Evolutionary conservation across 2,329 filamentous ascomycete genomes (phyloP).

Genomic region (Diaporthe batatas): DNA sequence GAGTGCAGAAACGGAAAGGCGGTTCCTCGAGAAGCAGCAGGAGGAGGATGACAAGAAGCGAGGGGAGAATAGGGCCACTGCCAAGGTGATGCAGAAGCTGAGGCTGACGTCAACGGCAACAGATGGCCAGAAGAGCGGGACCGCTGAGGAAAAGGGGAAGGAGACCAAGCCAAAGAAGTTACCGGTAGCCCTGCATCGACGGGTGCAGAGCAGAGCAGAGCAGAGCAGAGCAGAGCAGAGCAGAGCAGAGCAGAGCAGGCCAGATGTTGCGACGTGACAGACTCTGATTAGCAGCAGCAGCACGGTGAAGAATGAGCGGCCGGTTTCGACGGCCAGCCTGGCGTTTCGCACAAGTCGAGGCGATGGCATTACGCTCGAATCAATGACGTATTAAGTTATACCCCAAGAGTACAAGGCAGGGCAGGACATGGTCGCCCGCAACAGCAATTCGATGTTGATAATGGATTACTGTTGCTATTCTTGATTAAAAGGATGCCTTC

Average conservation of each 20-base stretch:
- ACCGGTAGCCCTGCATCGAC: neutral
- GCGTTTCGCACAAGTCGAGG: neutral
- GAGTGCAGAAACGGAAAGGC: conserved; percentile 66
- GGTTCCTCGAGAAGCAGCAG: conserved; percentile 56
- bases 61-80: conserved; percentile 46
- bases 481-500: neutral
- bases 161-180: neutral
- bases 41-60: conserved; percentile 55
- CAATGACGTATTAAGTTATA: conserved; percentile 8
- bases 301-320: neutral
- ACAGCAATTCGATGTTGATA: neutral
- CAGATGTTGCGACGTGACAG: neutral
- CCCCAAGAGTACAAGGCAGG: conserved; percentile 21
- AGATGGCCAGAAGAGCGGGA: conserved; percentile 45
- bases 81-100: conserved; percentile 58
- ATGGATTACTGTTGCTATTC: neutral
- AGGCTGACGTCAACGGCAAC: conserved; percentile 50
- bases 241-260: conserved; percentile 10
- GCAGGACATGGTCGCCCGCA: conserved; percentile 8
- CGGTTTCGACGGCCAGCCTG: neutral
- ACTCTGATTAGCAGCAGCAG: neutral
- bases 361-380: neutral
- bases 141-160: neutral
- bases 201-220: conserved; percentile 2
- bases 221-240: too few species aligned